phyloP scores from a whole-genome alignment of 208 protist species.

The Crithidia brevicula region DNA sequence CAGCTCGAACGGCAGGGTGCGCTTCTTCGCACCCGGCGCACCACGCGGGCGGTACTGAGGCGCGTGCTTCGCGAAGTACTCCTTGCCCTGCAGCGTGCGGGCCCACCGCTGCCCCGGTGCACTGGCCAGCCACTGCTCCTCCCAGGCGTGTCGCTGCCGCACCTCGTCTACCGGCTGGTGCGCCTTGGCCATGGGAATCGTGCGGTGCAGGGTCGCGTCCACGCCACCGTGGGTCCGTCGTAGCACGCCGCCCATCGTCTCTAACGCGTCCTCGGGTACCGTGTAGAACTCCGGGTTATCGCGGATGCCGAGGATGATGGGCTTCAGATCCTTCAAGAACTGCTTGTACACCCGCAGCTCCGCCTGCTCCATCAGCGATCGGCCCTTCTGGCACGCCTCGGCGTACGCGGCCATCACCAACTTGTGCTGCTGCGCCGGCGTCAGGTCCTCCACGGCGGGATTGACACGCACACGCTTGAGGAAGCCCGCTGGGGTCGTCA shows the following conservation, averaged over 20 bases:
- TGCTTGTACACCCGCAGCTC: slow-evolving; percentile 91
- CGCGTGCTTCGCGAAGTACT: slow-evolving; percentile 76
- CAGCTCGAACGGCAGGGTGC: slow-evolving; percentile 68
- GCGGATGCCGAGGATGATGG: slow-evolving; percentile 89
- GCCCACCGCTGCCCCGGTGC: slow-evolving; percentile 68
- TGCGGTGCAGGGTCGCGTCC: slow-evolving; percentile 48
- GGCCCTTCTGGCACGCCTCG: slow-evolving; percentile 74
- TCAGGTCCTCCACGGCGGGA: slow-evolving; percentile 79
- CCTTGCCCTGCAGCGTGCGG: slow-evolving; percentile 79
- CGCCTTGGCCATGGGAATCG: slow-evolving; percentile 86
- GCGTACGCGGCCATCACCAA: slow-evolving; percentile 87
- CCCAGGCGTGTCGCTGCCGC: slow-evolving; percentile 58
- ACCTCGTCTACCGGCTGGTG: slow-evolving; percentile 74
- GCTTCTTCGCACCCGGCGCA: slow-evolving; percentile 83
- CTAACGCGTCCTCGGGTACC: slow-evolving; percentile 65
- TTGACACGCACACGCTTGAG: slow-evolving; percentile 88
- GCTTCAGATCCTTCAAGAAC: slow-evolving; percentile 90
- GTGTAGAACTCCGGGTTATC: slow-evolving; percentile 95
- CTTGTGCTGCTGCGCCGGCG: slow-evolving; percentile 57
- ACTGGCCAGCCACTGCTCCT: slow-evolving; percentile 76
- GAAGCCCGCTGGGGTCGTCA: slow-evolving; percentile 83
- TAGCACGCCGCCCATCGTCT: slow-evolving; percentile 80
- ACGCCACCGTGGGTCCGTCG: slow-evolving; percentile 7
- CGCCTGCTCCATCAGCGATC: slow-evolving; percentile 83
- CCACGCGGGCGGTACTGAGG: slow-evolving; percentile 77